Evolutionary conservation across 2,329 filamentous ascomycete genomes (phyloP).

Genomic region (Teratosphaeria zuluensis): DNA sequence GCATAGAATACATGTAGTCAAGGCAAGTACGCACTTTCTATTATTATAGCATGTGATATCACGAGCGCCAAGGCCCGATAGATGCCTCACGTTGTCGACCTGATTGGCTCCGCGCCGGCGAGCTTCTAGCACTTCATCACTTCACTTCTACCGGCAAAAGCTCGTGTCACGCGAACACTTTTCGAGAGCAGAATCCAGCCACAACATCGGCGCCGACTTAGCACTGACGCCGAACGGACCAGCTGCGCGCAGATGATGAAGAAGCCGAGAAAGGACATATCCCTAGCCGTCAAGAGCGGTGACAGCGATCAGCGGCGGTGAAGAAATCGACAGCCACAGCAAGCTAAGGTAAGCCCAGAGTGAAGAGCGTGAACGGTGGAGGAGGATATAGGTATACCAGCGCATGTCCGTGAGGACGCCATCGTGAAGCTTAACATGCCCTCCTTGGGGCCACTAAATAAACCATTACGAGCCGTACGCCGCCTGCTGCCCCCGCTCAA

Average conservation of each 20-base stretch:
- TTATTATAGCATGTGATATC: neutral
- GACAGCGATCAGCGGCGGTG: neutral
- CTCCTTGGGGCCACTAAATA: conserved; percentile 9
- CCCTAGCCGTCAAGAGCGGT: neutral
- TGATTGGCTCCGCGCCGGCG: neutral
- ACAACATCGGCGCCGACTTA: neutral
- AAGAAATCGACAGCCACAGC: neutral
- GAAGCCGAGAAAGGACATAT: neutral
- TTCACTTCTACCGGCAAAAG: neutral
- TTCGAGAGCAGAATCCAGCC: neutral
- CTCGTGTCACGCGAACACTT: too few species aligned
- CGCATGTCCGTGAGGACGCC: neutral
- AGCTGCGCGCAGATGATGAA: neutral
- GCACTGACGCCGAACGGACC: neutral
- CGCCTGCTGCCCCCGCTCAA: conserved; percentile 20
- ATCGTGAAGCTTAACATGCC: neutral
- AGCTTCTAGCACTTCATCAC: neutral
- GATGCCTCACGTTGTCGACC: neutral
- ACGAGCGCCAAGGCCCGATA: neutral
- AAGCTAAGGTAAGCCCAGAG: neutral
- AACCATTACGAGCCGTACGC: conserved; percentile 9
- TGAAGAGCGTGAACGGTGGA: too few species aligned
- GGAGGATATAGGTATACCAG: too few species aligned
- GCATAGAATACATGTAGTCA: too few species aligned
- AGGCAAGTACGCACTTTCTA: too few species aligned